phyloP scores from a whole-genome alignment of 2,329 filamentous ascomycete species.

The Penicillium sp. region DNA sequence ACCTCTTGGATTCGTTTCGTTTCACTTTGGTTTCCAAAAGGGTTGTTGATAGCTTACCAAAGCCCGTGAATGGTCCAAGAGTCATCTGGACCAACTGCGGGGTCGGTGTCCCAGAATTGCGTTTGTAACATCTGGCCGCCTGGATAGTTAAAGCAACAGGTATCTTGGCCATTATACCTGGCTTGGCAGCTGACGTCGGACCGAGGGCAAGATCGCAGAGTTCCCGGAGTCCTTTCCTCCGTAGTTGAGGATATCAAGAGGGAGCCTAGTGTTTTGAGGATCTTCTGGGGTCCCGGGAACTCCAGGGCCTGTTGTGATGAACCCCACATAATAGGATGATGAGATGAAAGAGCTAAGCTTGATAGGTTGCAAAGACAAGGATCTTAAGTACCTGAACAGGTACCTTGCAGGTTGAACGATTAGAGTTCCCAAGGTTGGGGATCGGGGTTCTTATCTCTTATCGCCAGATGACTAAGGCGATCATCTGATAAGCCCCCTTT shows the following conservation, averaged over 20 bases:
- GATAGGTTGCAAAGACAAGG: background rate
- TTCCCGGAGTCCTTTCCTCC: constrained; percentile 7
- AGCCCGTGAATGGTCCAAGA: constrained; percentile 76
- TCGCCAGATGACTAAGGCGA: constrained; percentile 18
- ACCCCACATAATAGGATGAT: constrained; percentile 17
- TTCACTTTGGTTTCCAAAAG: background rate
- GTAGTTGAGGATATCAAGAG: constrained; percentile 28
- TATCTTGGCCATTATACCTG: constrained; percentile 59
- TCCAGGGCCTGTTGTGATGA: constrained; percentile 20
- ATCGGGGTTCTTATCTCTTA: constrained; percentile 9
- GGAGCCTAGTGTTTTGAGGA: constrained; percentile 34
- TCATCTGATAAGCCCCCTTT: constrained; percentile 9
- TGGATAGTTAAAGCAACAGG: constrained; percentile 74
- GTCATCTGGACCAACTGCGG: constrained; percentile 63
- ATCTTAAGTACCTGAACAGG: background rate
- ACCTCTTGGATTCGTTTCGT: background rate
- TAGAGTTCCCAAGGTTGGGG: background rate
- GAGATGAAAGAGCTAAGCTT: background rate
- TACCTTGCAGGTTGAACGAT: background rate
- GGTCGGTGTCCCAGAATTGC: constrained; percentile 74
- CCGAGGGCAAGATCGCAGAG: constrained; percentile 31
- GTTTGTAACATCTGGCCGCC: constrained; percentile 71
- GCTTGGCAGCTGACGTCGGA: constrained; percentile 63
- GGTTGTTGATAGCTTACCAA: constrained; percentile 46
- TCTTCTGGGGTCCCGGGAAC: constrained; percentile 36